These are phyloP conservation scores for Trametes meyenii DNA, from an alignment of 768 basidiomycete genomes.

Conservation along the genomic window DNA sequence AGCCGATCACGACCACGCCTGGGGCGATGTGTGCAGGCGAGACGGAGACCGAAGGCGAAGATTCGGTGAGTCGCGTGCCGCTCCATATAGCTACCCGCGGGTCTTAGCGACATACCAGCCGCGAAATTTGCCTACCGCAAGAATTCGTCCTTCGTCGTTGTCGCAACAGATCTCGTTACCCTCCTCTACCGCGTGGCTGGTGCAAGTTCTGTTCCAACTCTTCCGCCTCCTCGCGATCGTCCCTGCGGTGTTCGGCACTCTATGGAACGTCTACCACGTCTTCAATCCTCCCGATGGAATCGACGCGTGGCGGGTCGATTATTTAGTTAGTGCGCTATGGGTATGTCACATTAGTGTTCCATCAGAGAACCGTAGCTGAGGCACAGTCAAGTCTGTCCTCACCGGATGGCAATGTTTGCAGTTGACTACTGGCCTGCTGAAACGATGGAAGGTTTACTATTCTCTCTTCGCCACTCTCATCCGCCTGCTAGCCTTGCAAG, in stretches of 20 bases:
- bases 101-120: constrained; percentile 42
- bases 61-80: constrained; percentile 56
- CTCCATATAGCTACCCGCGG: neutral
- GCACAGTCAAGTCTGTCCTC: constrained; percentile 62
- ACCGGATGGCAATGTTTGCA: constrained; percentile 90
- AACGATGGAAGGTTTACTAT: constrained; percentile 92
- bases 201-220: constrained; percentile 67
- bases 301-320: constrained; percentile 55
- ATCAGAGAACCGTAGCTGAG: neutral
- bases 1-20: constrained; percentile 62
- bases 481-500: constrained; percentile 88
- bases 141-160: constrained; percentile 35
- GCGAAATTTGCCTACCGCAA: constrained; percentile 68
- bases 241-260: constrained; percentile 67
- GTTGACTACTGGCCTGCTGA: constrained; percentile 86
- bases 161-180: constrained; percentile 42
- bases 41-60: constrained; percentile 79
- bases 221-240: constrained; percentile 73
- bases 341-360: constrained; percentile 39
- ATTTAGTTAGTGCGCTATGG: constrained; percentile 71
- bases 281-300: constrained; percentile 46
- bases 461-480: constrained; percentile 85
- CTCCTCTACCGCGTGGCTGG: constrained; percentile 49
- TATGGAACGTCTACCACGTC: constrained; percentile 62
- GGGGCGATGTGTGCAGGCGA: constrained; percentile 67